A percentile compares a stretch with the other conserved stretches of the same genome.
Conservation (phyloP, 129 eudicot genomes). For the Artemisia argyi region DNA sequence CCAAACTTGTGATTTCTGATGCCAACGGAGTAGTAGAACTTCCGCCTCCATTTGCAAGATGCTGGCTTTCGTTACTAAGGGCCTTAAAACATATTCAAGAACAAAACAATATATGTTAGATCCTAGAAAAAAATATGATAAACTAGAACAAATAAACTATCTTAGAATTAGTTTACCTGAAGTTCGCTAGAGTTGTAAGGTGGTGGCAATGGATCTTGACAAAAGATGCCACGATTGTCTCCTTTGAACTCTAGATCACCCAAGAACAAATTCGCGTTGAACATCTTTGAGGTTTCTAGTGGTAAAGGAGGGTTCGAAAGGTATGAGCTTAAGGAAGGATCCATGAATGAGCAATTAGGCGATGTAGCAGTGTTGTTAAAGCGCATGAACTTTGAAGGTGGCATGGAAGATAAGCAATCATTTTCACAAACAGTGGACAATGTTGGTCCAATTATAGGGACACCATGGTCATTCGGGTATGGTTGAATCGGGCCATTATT, state of each 20-base stretch:
- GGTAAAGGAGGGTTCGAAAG: slow-evolving; percentile 40
- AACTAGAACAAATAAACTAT: not conserved
- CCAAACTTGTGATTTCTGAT: slow-evolving; percentile 80
- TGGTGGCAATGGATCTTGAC: slow-evolving; percentile 43
- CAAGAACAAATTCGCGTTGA: slow-evolving; percentile 37
- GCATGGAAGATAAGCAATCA: slow-evolving; percentile 54
- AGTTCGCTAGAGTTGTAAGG: slow-evolving; percentile 50
- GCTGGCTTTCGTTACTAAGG: slow-evolving; percentile 63
- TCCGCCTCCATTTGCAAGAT: slow-evolving; percentile 47
- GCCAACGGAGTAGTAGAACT: slow-evolving; percentile 52
- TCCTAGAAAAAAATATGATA: not conserved
- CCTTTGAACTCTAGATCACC: slow-evolving; percentile 60
- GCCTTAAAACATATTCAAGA: slow-evolving; percentile 35
- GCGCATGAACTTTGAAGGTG: slow-evolving; percentile 47
- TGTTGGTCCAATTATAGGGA: slow-evolving; percentile 37
- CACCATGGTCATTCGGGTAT: slow-evolving; percentile 34
- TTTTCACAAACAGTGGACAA: slow-evolving; percentile 45
- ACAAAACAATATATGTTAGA: not conserved
- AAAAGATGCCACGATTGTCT: slow-evolving; percentile 58
- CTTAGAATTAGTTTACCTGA: slow-evolving; percentile 43
- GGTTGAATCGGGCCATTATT: slow-evolving; percentile 18
- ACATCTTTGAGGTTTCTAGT: slow-evolving; percentile 39
- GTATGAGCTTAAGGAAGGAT: slow-evolving; percentile 41
- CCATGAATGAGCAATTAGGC: slow-evolving; percentile 43
- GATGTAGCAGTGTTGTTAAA: slow-evolving; percentile 35